Percentiles rank a stretch among this genome's conserved stretches.
Conservation (phyloP, 2,329 filamentous ascomycete species). For the Intubia oerlemansii region DNA sequence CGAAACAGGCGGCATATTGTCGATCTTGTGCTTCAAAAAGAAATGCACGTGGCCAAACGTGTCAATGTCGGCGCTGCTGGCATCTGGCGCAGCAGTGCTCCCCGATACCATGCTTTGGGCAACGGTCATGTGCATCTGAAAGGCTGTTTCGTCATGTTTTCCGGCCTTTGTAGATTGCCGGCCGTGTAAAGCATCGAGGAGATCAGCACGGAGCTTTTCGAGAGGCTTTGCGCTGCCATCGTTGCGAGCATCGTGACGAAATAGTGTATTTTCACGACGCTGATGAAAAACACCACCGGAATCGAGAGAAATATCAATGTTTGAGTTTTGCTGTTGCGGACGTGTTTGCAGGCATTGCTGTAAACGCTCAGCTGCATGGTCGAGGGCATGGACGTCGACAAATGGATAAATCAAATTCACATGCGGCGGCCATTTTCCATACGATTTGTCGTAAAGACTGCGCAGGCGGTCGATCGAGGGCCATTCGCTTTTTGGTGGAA, state of each 20-base stretch:
- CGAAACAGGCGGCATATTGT: conserved; percentile 21
- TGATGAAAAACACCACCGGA: conserved; percentile 25
- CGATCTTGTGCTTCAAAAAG: conserved; percentile 29
- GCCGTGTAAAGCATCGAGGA: conserved; percentile 17
- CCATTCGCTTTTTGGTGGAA: conserved; percentile 29
- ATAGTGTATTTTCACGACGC: conserved; percentile 27
- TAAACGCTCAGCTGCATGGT: conserved; percentile 19
- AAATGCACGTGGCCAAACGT: conserved; percentile 21
- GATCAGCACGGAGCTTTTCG: conserved; percentile 12
- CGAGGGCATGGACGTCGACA: conserved; percentile 24
- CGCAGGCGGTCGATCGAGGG: conserved; percentile 30
- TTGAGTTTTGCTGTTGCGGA: too few species aligned
- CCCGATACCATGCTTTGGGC: conserved; percentile 25
- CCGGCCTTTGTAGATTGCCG: not conserved
- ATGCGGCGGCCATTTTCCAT: conserved; percentile 42
- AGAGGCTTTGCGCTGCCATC: conserved; percentile 9
- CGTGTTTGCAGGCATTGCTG: conserved; percentile 13
- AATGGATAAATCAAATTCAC: conserved; percentile 48
- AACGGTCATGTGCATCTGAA: conserved; percentile 34
- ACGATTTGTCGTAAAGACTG: conserved; percentile 38
- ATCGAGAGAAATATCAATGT: conserved; percentile 15
- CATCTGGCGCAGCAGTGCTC: not conserved
- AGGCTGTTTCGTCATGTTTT: conserved; percentile 8
- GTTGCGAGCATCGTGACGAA: conserved; percentile 15
- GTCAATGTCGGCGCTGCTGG: conserved; percentile 23